Percentiles rank a stretch among this genome's conserved stretches.
Conservation (phyloP, 257 asterid genomes). For the Echites panduratus region DNA sequence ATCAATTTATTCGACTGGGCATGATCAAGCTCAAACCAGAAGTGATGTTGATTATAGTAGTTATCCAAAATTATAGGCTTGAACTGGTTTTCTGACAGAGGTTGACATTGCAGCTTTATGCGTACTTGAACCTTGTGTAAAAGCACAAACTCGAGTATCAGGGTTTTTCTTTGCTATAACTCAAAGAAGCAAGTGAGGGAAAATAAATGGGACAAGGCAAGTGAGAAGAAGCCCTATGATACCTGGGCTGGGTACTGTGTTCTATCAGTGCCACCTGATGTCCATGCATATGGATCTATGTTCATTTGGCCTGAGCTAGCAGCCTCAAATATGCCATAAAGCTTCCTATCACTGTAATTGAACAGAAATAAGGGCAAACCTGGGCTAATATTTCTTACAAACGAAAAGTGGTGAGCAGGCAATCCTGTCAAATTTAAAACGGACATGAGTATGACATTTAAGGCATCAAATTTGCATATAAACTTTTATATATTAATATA, state of each 20-base stretch:
- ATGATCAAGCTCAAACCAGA: slow-evolving; percentile 89
- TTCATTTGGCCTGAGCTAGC: slow-evolving; percentile 67
- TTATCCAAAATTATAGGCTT: slow-evolving; percentile 68
- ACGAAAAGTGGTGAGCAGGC: slow-evolving; percentile 52
- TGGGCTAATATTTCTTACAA: slow-evolving; percentile 63
- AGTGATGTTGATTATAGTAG: slow-evolving; percentile 46
- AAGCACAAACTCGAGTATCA: slow-evolving; percentile 10
- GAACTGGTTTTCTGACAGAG: slow-evolving; percentile 52
- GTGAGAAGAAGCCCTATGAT: slow-evolving; percentile 14
- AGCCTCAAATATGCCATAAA: slow-evolving; percentile 81
- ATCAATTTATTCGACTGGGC: slow-evolving; percentile 60
- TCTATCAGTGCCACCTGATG: slow-evolving; percentile 61
- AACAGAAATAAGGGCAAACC: slow-evolving; percentile 84
- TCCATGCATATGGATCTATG: slow-evolving; percentile 86
- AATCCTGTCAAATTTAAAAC: slow-evolving; percentile 46
- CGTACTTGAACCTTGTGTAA: slow-evolving; percentile 65
- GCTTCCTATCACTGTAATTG: slow-evolving; percentile 55
- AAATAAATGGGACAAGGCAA: slow-evolving; percentile 14
- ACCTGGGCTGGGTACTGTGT: slow-evolving; percentile 87
- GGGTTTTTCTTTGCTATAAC: slow-evolving; percentile 2
- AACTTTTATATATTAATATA: too few relatives aligned
- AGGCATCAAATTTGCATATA: slow-evolving; percentile 3
- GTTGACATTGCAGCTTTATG: slow-evolving; percentile 47
- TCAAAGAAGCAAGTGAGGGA: not conserved
- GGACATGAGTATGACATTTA: slow-evolving; percentile 11